Base-by-base conservation (phyloP, 1,284 basidiomycete species). In the Golubevia pallescens region DNA sequence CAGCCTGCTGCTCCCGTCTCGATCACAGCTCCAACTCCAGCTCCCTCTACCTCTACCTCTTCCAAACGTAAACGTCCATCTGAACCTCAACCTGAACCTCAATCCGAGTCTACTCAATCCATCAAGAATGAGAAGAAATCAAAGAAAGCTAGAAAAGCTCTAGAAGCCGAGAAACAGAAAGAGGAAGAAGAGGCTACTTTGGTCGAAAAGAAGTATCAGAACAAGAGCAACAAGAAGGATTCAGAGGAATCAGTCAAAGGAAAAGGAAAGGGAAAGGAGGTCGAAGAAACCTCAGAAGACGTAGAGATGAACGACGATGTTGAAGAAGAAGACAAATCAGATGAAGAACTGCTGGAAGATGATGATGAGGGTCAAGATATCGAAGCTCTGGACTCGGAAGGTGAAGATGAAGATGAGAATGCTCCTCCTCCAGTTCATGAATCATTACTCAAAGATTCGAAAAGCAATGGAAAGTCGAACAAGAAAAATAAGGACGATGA, bases 401-500 rank as follows among this genome's bases (percentile, higher is more conserved):
- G 34, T 16, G 51, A 68, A 58, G 63, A 60, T 13, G 60, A 57
- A 23, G 61, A 58, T 51, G 42, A 48, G 38, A 58, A 58, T 38
- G 66, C 67, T 48, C 69, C 68, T 5, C 68, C 67, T 13, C 75
- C 73, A 52, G 65, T 74, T 53, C 75, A 79, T 64, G 75, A 77
- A 57, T 69, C 77, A 0, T 57, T 66, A 58, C 58, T 60, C 54
- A 63, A 58, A 32, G 28, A 34, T 53, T 42, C 32, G 57, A 66
- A 28, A 69, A 67, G 52, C 60, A 62, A 4, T 57, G 59, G 62
- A 72, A 67, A 56, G 54, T 10, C 20, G 32, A 68, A 66, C 61
- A 62, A 56, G 53, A 77, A 63, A 64, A 62, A 62, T 20, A 74
- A 78, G 51, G 56, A 62, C 8, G 57, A 34, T 10, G 60, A 69